Evolutionary conservation across 225 moss, liverwort and hornwort genomes (phyloP), one percentile per base, ranked within the genome.

Genomic region (Polytrichum commune): DNA sequence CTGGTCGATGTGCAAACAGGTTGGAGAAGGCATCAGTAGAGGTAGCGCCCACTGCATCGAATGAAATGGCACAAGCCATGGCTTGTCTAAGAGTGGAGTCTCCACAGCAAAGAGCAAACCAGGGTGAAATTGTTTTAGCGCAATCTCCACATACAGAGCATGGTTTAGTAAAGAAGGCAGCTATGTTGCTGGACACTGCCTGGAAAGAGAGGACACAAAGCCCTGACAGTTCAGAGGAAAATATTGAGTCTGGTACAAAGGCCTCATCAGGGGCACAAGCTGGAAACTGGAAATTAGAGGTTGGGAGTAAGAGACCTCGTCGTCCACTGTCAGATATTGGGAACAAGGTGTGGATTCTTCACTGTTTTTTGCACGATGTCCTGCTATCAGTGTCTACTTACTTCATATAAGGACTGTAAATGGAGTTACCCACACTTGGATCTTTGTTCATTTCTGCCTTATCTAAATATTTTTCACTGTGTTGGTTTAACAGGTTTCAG

Each of bases 1-100:
- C 87, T 29, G 88, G 80, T 74, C 87, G 91, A 73, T 98, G 98
- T 82, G 90, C 84, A 75, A 98, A 98, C 81, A 91, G 97, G 25
- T 86, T 80, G 75, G 91, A 92, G 71, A 77, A 78, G 64, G 71
- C 72, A 64, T 80, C 70, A 65, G 23, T 72, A 56, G 89, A 88
- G 70, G 58, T 72, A 35, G 54, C 76, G 9, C 27, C 69, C 65
- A 74, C 79, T 70, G 70, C 83, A 74, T 22, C 79, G 13, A 77
- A 60, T 32, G 72, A 69, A 20, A 83, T 87, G 83, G 83, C 86
- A 38, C 72, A 73, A 27, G 86, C 86, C 30, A 86, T 86, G 86
- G 86, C 83, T 27, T 55, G 76, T 69, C 86, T 87, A 20, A 78
- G 78, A 55, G 78, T 86, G 55, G 72, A 83, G 65, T 83, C 86